These are phyloP conservation scores for Starmerella stellata DNA, from an alignment of 805 yeast species.

Conservation along the genomic window DNA sequence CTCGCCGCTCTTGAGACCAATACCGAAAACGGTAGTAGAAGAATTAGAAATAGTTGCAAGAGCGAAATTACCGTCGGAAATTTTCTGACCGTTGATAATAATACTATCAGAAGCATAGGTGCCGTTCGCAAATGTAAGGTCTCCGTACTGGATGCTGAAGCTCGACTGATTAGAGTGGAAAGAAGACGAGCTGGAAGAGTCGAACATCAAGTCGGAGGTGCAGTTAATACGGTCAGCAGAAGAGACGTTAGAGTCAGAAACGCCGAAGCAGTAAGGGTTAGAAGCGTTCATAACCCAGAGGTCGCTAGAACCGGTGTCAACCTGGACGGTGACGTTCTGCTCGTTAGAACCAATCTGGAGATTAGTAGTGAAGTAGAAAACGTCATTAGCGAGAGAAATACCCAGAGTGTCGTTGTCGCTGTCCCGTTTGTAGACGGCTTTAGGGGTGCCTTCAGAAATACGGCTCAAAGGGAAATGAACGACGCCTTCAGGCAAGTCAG, in stretches of 20 bases:
- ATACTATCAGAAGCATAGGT: constrained; percentile 47
- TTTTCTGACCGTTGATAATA: constrained; percentile 32
- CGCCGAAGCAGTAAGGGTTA: constrained; percentile 28
- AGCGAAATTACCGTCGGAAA: constrained; percentile 47
- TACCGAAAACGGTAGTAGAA: constrained; percentile 33
- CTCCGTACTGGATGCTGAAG: constrained; percentile 26
- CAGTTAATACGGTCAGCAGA: constrained; percentile 13
- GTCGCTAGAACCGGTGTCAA: constrained; percentile 68
- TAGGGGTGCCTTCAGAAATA: not conserved
- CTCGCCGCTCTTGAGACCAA: constrained; percentile 23
- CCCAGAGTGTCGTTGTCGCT: constrained; percentile 16
- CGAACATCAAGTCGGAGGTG: constrained; percentile 15
- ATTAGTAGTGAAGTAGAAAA: constrained; percentile 19
- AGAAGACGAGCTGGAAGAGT: constrained; percentile 16
- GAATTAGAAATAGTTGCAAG: constrained; percentile 53
- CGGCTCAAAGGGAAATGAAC: constrained; percentile 9
- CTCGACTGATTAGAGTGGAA: constrained; percentile 8
- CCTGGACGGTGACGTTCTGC: constrained; percentile 34
- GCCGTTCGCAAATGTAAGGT: constrained; percentile 36
- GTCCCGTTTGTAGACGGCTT: constrained; percentile 2
- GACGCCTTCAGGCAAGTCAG: constrained; percentile 9
- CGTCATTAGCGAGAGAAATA: constrained; percentile 15
- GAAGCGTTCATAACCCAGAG: constrained; percentile 39
- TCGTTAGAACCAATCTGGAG: constrained; percentile 37
- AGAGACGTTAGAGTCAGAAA: not conserved